phyloP scores from a whole-genome alignment of 2,329 filamentous ascomycete species.

The Ophiostoma populinum region DNA sequence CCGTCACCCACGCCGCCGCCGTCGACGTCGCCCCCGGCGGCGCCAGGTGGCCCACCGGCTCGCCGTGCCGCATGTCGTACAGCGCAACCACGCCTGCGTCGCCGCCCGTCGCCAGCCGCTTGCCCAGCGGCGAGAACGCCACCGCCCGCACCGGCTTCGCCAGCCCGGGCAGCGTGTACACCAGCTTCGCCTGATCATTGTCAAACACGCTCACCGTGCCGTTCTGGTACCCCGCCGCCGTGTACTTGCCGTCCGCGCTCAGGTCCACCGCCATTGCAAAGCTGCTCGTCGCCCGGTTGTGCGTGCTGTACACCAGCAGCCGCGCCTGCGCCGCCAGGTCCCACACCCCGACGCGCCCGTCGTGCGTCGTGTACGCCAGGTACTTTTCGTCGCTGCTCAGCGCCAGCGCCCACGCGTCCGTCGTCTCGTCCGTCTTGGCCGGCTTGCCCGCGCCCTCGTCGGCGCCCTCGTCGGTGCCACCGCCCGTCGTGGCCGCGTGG shows the following conservation, averaged over 20 bases:
- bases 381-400: slow-evolving; percentile 71
- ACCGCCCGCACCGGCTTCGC: slow-evolving; percentile 74
- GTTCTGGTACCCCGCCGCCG: slow-evolving; percentile 83
- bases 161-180: slow-evolving; percentile 73
- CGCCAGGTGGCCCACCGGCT: slow-evolving; percentile 70
- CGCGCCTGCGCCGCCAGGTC: slow-evolving; percentile 39
- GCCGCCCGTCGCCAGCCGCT: slow-evolving; percentile 73
- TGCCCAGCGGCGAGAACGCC: slow-evolving; percentile 73
- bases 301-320: slow-evolving; percentile 46
- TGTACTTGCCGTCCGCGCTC: slow-evolving; percentile 62
- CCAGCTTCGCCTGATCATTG: slow-evolving; percentile 70
- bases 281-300: slow-evolving; percentile 43
- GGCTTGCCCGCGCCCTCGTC: slow-evolving; percentile 13
- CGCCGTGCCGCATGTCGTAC: slow-evolving; percentile 82
- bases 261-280: slow-evolving; percentile 83
- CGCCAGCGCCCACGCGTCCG: slow-evolving; percentile 74
- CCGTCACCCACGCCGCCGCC: slow-evolving; percentile 75
- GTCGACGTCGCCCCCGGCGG: slow-evolving; percentile 29
- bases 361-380: slow-evolving; percentile 72
- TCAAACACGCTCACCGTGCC: slow-evolving; percentile 89
- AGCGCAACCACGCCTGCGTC: slow-evolving; percentile 78
- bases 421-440: slow-evolving; percentile 15
- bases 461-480: slow-evolving; percentile 26
- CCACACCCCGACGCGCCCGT: slow-evolving; percentile 83
- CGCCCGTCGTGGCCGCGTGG: background rate